These are phyloP conservation scores for Solanum pennellii DNA, from an alignment of 257 asterid genomes.

Conservation along the genomic window DNA sequence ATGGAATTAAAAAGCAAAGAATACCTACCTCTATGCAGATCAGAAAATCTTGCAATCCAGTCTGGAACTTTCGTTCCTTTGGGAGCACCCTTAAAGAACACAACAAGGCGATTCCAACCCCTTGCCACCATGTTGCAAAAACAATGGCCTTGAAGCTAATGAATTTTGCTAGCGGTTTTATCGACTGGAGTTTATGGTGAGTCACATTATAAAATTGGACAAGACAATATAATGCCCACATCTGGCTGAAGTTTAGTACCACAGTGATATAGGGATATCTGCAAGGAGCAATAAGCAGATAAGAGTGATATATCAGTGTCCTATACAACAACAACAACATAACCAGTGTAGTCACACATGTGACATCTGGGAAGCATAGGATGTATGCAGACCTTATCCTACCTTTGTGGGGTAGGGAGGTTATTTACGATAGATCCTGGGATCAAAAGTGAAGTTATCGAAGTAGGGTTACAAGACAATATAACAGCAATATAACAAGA, in stretches of 20 bases:
- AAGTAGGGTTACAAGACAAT: not conserved
- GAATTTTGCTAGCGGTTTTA: slow-evolving; percentile 93
- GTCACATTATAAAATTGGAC: slow-evolving; percentile 84
- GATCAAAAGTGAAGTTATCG: not conserved
- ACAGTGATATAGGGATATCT: slow-evolving; percentile 84
- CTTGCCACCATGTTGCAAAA: slow-evolving; percentile 99
- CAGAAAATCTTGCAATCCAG: slow-evolving; percentile 74
- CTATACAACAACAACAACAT: not conserved
- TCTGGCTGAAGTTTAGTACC: slow-evolving; percentile 83
- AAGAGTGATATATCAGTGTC: not conserved
- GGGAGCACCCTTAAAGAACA: slow-evolving; percentile 53
- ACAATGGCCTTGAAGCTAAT: slow-evolving; percentile 96
- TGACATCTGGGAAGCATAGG: not conserved
- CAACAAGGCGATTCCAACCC: slow-evolving; percentile 74
- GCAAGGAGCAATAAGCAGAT: slow-evolving; percentile 8
- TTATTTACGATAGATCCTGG: not conserved
- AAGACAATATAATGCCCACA: slow-evolving; percentile 94
- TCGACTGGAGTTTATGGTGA: slow-evolving; percentile 51
- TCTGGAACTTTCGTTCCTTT: slow-evolving; percentile 45
- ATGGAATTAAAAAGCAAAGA: not conserved
- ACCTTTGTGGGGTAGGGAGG: not conserved
- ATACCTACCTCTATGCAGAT: slow-evolving; percentile 68
- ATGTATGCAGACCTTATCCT: not conserved
- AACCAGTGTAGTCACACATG: not conserved
- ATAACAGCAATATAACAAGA: not conserved